Base-by-base conservation (phyloP, 1,139 yeast species). In the Magnusiomyces suaveolens region DNA sequence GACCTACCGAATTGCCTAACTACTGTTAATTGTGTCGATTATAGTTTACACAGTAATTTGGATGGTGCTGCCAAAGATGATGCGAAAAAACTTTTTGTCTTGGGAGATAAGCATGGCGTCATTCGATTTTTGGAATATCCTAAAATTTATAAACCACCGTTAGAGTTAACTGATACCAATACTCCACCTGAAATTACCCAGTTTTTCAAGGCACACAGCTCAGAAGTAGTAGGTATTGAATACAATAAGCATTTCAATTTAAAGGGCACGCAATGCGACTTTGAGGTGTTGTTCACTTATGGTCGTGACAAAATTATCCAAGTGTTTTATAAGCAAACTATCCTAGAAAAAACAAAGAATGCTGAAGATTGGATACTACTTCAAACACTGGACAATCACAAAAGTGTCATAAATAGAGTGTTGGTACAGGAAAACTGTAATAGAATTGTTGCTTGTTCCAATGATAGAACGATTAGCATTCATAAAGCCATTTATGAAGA, bases 231-330 rank as follows among this genome's bases (percentile, higher is more conserved):
- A 3, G 66, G 62, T 21, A 60, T 66, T 44, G 66, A 62, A 38
- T 60, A 60, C 43, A 38, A 48, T 23, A 49, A 47, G 21, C 43
- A 38, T n/a, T 51, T 14, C 32, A 52, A 51, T 23, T 38, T 18
- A 10, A 38, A 58, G 50, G 39, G 41, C 48, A 16, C 47, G 23
- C 16, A n/a, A 43, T 4, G 16, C 20, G 6, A 38, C 43, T 38
- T 38, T n/a, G 43, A 38, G n/a, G 29, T 23, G 14, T 16, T 25
- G 29, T 2, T 23, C 47, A n/a, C 32, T 25, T 24, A 44, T 23
- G 26, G 85, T 2, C 69, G 87, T 41, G 87, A 83, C 64, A 64
- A 87, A 49, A 82, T 82, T 72, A 75, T 82, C 43, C 87, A 83
- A 63, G 64, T 82, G 0, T 80, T 79, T 56, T 51, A 59, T 0